Evolutionary conservation across 1,284 basidiomycete genomes (phyloP).

Genomic region (Malassezia obtusa): DNA sequence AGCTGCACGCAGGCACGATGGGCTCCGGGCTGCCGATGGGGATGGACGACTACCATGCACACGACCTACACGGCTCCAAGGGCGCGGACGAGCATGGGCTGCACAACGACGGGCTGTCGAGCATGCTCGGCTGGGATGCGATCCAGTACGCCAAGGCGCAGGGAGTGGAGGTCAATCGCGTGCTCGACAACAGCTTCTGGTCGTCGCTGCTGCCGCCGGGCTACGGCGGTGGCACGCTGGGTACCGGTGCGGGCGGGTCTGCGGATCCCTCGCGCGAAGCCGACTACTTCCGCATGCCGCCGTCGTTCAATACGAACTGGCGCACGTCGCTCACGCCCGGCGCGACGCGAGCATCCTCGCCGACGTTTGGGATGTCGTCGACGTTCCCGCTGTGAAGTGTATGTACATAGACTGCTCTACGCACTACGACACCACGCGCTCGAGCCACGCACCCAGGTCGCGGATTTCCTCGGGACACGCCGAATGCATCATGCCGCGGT

Average conservation of each 20-base stretch:
- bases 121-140: constrained; percentile 15
- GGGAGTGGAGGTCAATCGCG: constrained; percentile 18
- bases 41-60: not conserved
- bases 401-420: not conserved
- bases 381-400: constrained; percentile 7
- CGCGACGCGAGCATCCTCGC: constrained; percentile 19
- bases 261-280: constrained; percentile 7
- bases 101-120: not conserved
- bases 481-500: constrained; percentile 40
- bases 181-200: constrained; percentile 19
- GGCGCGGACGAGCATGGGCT: not conserved
- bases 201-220: constrained; percentile 15
- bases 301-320: not conserved
- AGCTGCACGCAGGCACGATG: constrained; percentile 3
- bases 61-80: not conserved
- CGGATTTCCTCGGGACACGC: constrained; percentile 38
- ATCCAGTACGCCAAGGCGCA: constrained; percentile 19
- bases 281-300: constrained; percentile 7
- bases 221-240: constrained; percentile 10
- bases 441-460: constrained; percentile 14
- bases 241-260: not conserved
- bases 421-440: constrained; percentile 8
- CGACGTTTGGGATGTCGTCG: constrained; percentile 1
- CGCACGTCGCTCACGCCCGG: constrained; percentile 15
- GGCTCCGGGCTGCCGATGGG: not conserved